Base-by-base conservation (phyloP, 1,284 basidiomycete genomes). In the Fomitopsis pinicola region DNA sequence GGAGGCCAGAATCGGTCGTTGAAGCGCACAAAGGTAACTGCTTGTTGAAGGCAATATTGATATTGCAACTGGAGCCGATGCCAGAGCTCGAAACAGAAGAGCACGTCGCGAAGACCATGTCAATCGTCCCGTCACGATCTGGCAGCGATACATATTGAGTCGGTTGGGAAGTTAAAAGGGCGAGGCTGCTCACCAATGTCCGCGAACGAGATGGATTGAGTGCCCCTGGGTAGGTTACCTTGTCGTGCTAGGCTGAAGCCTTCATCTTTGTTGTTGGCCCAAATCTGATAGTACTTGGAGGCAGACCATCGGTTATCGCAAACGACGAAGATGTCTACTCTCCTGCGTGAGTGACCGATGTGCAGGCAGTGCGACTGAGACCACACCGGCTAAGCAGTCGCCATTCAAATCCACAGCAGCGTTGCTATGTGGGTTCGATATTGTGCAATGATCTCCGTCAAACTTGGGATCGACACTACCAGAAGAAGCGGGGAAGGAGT, bases 121-220 rank as follows among this genome's bases (percentile, higher is more conserved):
- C 97, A 52, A 98, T 92, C 0, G 96, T 97, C 1, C 97, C 97
- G 69, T 99, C 97, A 14, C 97, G 87, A 72, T 97, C 94, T 95
- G 48, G 38, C 30, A 42, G 45, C 48, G 28, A 53, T 54, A 33
- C 12, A 15, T 8, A 40, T 40, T 46, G 38, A 53, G 33, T 12
- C 55, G 5, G 48, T 57, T 42, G 15, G 5, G 50, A 59, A 9
- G 54, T 44, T 3, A 42, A 12, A 44, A 40, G 14, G 30, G 12
- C 12, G 38, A 15, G 36, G 14, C 30, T 42, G 52, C 85, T 66
- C 71, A 92, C 95, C 92, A 68, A 99, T 86, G 67, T 99, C 97
- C 22, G 93, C 95, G 69, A 98, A 98, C 0, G 90, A 86, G 22
- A 98, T 83, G 0, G 89, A 80, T 64, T 94, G 94, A 2, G 87